phyloP scores from a whole-genome alignment of 2,329 filamentous ascomycete genomes.

The Pestalotiopsis fici region DNA sequence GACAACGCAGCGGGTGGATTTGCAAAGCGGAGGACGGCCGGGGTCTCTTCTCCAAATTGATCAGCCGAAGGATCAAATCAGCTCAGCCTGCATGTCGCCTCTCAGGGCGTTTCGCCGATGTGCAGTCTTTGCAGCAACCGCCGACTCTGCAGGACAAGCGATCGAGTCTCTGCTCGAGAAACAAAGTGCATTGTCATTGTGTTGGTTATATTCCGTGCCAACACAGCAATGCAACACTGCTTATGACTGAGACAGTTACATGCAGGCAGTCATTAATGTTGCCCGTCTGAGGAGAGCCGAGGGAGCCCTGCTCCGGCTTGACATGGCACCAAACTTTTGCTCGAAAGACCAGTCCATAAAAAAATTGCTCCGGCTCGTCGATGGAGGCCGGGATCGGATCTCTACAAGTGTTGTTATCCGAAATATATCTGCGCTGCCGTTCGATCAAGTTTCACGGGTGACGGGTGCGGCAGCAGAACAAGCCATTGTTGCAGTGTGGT shows the following conservation, averaged over 20 bases:
- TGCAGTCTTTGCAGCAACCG: neutral
- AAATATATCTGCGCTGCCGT: neutral
- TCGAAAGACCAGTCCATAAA: neutral
- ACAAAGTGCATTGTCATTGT: neutral
- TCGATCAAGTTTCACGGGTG: neutral
- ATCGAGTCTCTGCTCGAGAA: neutral
- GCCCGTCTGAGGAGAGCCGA: neutral
- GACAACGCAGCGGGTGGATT: neutral
- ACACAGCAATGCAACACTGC: conserved; percentile 1
- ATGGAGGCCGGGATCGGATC: neutral
- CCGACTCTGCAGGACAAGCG: neutral
- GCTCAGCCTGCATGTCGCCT: neutral
- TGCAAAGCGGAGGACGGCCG: neutral
- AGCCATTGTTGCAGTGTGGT: neutral
- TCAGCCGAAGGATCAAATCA: neutral
- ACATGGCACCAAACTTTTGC: neutral
- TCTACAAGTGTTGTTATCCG: neutral
- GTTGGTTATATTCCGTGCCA: neutral
- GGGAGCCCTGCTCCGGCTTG: neutral
- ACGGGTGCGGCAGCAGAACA: neutral
- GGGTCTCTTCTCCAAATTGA: neutral
- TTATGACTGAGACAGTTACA: neutral
- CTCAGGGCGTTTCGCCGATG: neutral
- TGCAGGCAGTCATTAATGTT: neutral
- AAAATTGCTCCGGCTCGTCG: neutral